Evolutionary conservation across 2,329 filamentous ascomycete species (phyloP).

Genomic region (Ophiostoma sp.): DNA sequence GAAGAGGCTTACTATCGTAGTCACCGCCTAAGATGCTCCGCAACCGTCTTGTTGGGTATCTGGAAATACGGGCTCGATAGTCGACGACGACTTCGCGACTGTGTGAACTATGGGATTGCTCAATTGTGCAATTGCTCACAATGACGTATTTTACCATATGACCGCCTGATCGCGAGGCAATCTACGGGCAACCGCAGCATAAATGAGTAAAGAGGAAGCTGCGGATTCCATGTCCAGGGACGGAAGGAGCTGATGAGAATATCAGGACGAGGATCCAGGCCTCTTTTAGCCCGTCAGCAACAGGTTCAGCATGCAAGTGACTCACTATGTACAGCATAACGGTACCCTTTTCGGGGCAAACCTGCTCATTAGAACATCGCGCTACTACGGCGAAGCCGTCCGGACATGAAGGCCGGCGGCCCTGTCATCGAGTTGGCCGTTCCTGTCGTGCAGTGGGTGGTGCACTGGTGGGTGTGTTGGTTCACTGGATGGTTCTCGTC

Average conservation of each 20-base stretch:
- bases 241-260: slow-evolving; percentile 7
- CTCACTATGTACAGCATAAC: neutral
- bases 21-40: neutral
- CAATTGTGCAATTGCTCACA: neutral
- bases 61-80: neutral
- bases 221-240: slow-evolving; percentile 1
- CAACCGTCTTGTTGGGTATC: neutral
- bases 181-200: too few relatives aligned
- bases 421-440: neutral
- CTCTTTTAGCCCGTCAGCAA: slow-evolving; percentile 5
- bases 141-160: slow-evolving; percentile 4
- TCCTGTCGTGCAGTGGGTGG: neutral
- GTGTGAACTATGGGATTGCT: too few relatives aligned
- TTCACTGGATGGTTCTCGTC: neutral
- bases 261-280: neutral
- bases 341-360: neutral
- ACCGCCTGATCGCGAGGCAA: neutral
- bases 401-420: neutral
- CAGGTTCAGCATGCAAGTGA: slow-evolving; percentile 10
- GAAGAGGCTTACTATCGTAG: neutral
- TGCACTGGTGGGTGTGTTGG: neutral
- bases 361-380: neutral
- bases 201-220: neutral
- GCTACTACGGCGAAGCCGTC: slow-evolving; percentile 12
- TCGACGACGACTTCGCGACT: neutral